A percentile compares a stretch with the other conserved stretches of the same genome.
phyloP scores from a whole-genome alignment of 441 rosid species.

The Pelargonium fulgidum region DNA sequence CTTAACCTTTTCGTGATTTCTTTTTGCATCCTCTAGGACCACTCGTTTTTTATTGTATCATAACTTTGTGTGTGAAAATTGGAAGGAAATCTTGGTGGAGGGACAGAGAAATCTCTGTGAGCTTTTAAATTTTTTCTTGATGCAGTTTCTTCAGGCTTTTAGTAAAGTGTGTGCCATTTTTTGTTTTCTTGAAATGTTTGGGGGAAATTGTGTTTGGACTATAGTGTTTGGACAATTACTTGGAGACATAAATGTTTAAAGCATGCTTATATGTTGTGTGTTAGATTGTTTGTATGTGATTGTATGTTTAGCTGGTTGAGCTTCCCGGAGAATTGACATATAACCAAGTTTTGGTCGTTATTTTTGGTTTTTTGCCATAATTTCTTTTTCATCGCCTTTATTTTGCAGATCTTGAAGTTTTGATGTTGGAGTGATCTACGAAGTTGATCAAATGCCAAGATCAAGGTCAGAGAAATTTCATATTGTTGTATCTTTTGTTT shows the following conservation, averaged over 20 bases:
- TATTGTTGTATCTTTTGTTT: conserved; percentile 12
- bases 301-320: not conserved
- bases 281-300: not conserved
- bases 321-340: no score
- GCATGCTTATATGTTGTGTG: not conserved
- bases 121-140: not conserved
- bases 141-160: not conserved
- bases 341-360: not conserved
- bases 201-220: conserved; percentile 18
- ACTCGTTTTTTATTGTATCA: no score
- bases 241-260: not conserved
- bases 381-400: not conserved
- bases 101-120: not conserved
- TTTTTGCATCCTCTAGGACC: no score
- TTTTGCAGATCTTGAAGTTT: conserved; percentile 23
- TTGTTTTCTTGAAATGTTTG: not conserved
- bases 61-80: no score
- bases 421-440: conserved; percentile 8
- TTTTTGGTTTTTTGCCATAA: not conserved
- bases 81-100: no score
- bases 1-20: no score
- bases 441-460: conserved; percentile 43
- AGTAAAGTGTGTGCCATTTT: not conserved
- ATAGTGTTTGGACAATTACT: not conserved
- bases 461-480: conserved; percentile 34